Evolutionary conservation across 1,284 basidiomycete genomes (phyloP).

Genomic region (Sutorius eximius): DNA sequence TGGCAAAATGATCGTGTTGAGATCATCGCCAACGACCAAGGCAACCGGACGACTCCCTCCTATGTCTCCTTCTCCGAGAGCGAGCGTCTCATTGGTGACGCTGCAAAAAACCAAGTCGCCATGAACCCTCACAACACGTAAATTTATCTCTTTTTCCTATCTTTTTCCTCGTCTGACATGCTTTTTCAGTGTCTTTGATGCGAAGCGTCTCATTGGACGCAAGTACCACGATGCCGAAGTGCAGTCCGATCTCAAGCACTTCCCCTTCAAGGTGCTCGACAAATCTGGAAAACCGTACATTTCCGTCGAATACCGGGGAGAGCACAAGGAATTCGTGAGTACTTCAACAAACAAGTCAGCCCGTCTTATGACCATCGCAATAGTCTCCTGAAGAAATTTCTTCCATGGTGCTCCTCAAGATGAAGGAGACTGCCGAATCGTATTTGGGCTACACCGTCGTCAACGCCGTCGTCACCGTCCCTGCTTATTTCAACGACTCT

Average conservation of each 20-base stretch:
- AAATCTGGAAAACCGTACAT: slow-evolving; percentile 88
- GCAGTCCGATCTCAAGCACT: slow-evolving; percentile 93
- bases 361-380: slow-evolving; percentile 14
- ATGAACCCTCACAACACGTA: slow-evolving; percentile 82
- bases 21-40: slow-evolving; percentile 97
- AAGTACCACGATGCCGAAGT: slow-evolving; percentile 86
- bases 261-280: slow-evolving; percentile 89
- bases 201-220: slow-evolving; percentile 89
- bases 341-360: background rate
- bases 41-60: slow-evolving; percentile 94
- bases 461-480: slow-evolving; percentile 93
- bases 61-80: slow-evolving; percentile 92
- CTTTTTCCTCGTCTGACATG: slow-evolving; percentile 4
- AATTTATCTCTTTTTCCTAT: slow-evolving; percentile 23
- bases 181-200: slow-evolving; percentile 73
- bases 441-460: slow-evolving; percentile 85
- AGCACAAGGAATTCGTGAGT: slow-evolving; percentile 89
- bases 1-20: slow-evolving; percentile 99
- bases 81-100: slow-evolving; percentile 94
- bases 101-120: slow-evolving; percentile 93
- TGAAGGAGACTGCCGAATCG: slow-evolving; percentile 98
- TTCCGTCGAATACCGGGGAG: slow-evolving; percentile 86
- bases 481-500: slow-evolving; percentile 98
- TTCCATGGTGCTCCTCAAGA: slow-evolving; percentile 96
- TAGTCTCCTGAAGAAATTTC: slow-evolving; percentile 97